Conservation (phyloP, 225 moss, liverwort and hornwort species). For the Takakia lepidozioides region DNA sequence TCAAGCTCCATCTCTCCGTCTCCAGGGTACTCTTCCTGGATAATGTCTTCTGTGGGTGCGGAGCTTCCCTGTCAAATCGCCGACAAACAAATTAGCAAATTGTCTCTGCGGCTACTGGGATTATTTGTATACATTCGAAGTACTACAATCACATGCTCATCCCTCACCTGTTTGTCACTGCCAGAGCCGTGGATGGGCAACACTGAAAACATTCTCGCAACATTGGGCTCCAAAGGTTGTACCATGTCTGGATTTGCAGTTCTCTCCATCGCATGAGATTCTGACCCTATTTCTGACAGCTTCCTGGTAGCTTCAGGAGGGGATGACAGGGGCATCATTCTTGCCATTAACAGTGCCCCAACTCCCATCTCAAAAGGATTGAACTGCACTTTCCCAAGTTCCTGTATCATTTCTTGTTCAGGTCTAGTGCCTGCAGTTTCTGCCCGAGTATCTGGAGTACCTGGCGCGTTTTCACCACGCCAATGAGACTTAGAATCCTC, state of each 20-base stretch:
- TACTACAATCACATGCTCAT: too few species aligned
- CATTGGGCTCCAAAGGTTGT: too few species aligned
- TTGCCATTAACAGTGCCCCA: background rate
- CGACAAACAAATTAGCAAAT: too few species aligned
- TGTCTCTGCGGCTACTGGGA: too few species aligned
- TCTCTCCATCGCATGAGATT: background rate
- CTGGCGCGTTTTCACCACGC: slow-evolving; percentile 3
- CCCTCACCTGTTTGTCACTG: too few species aligned
- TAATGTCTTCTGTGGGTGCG: too few species aligned
- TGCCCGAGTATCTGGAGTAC: background rate
- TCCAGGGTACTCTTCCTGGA: background rate
- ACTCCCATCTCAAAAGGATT: background rate
- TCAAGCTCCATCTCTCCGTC: background rate
- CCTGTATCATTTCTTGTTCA: background rate
- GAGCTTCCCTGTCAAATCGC: slow-evolving; percentile 3
- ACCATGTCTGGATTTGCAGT: too few species aligned
- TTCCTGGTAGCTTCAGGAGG: background rate
- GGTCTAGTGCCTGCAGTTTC: background rate
- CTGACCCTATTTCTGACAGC: background rate
- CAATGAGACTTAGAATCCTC: background rate
- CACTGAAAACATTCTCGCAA: too few species aligned
- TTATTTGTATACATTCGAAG: too few species aligned
- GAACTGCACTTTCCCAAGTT: too few species aligned
- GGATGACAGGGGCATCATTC: background rate
- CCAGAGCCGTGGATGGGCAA: too few species aligned